Percentiles rank a stretch among this genome's conserved stretches.
Conservation (phyloP, 768 basidiomycete species). For the Amanita molliuscula region DNA sequence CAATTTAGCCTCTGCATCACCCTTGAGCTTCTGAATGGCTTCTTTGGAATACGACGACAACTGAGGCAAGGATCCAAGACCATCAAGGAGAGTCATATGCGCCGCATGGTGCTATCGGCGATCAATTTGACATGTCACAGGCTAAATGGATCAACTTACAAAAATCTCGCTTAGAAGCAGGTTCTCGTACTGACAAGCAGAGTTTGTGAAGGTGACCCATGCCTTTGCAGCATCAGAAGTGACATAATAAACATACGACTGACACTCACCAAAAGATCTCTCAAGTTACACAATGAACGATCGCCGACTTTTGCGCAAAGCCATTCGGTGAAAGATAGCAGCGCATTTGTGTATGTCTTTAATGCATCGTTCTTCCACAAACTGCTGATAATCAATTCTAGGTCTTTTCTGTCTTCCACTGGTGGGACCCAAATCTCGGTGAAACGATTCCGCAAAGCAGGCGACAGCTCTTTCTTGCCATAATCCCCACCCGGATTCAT, state of each 20-base stretch:
- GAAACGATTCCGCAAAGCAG: constrained; percentile 93
- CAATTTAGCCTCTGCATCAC: constrained; percentile 45
- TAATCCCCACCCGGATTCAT: constrained; percentile 99
- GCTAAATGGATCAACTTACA: constrained; percentile 31
- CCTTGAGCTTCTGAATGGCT: constrained; percentile 50
- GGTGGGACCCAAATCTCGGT: constrained; percentile 98
- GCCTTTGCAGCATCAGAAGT: constrained; percentile 38
- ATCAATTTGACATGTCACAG: constrained; percentile 1
- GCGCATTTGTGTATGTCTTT: constrained; percentile 38
- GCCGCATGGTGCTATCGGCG: constrained; percentile 79
- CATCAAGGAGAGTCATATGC: constrained; percentile 87
- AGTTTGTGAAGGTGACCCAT: constrained; percentile 87
- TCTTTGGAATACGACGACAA: constrained; percentile 51
- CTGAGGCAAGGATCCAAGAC: constrained; percentile 72
- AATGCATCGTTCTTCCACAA: constrained; percentile 56
- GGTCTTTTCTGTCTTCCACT: constrained; percentile 61
- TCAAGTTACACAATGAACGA: constrained; percentile 57
- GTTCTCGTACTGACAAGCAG: constrained; percentile 25
- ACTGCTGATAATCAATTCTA: constrained; percentile 64
- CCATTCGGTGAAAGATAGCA: constrained; percentile 82
- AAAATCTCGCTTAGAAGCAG: constrained; percentile 49
- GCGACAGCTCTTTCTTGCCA: constrained; percentile 97
- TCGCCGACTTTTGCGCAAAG: constrained; percentile 52
- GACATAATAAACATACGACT: constrained; percentile 2
- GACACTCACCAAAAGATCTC: constrained; percentile 74